Percentiles rank a stretch among this genome's conserved stretches.
Evolutionary conservation across 805 yeast species (phyloP).

Genomic region (Lipomyces oligophaga): DNA sequence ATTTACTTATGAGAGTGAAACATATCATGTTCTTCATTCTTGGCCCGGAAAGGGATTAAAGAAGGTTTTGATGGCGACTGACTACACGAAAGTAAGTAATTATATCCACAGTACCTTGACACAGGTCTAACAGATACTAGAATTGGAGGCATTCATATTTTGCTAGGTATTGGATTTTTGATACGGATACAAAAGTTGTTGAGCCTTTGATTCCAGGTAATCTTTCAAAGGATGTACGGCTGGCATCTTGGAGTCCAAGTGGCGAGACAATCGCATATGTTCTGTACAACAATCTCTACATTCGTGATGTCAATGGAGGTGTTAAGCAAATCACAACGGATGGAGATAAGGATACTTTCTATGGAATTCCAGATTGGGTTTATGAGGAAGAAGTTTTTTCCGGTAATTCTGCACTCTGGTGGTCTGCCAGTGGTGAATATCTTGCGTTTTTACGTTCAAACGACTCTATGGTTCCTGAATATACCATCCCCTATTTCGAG

Average conservation of each 20-base stretch:
- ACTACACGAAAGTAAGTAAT: conserved; percentile 36
- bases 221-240: conserved; percentile 40
- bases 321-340: conserved; percentile 57
- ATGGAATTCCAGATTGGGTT: conserved; percentile 93
- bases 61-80: conserved; percentile 55
- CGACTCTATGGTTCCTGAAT: conserved; percentile 70
- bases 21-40: conserved; percentile 7
- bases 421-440: conserved; percentile 73
- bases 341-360: conserved; percentile 63
- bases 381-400: conserved; percentile 86
- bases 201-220: conserved; percentile 34
- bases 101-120: neutral
- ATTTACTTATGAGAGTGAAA: conserved; percentile 12
- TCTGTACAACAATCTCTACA: conserved; percentile 62
- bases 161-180: conserved; percentile 60
- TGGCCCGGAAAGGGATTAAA: conserved; percentile 25
- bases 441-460: conserved; percentile 64
- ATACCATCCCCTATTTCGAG: conserved; percentile 69
- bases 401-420: conserved; percentile 72
- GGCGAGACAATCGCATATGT: conserved; percentile 66
- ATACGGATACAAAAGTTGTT: conserved; percentile 42
- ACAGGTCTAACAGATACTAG: neutral
- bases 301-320: conserved; percentile 42
- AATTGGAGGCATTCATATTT: conserved; percentile 70
- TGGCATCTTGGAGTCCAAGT: conserved; percentile 72